Evolutionary conservation across 2,329 filamentous ascomycete genomes (phyloP).

Genomic region (Drechslerella coelobrocha): DNA sequence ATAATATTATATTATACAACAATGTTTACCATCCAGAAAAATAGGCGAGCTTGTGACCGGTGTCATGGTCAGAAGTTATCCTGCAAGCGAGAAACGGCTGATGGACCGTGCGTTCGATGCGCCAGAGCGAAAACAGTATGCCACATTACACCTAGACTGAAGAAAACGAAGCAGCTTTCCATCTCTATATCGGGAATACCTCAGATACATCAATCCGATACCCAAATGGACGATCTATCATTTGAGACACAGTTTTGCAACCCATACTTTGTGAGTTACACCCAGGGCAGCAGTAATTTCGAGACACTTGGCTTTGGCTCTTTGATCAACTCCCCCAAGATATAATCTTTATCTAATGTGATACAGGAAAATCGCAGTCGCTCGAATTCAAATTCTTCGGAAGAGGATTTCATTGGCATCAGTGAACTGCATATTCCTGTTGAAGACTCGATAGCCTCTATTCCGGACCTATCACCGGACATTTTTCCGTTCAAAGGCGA

Average conservation of each 20-base stretch:
- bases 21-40: constrained; percentile 14
- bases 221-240: not conserved
- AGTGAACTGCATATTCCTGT: not conserved
- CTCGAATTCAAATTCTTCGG: not conserved
- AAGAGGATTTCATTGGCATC: not conserved
- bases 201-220: not conserved
- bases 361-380: too few species aligned
- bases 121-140: not conserved
- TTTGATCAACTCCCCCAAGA: not conserved
- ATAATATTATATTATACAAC: too few species aligned
- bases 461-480: not conserved
- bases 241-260: not conserved
- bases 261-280: not conserved
- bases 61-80: constrained; percentile 20
- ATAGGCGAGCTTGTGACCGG: constrained; percentile 21
- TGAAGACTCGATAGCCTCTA: not conserved
- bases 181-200: not conserved
- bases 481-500: not conserved
- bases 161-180: not conserved
- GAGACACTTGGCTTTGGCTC: not conserved
- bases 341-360: too few species aligned
- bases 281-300: not conserved
- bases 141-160: constrained; percentile 10
- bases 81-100: constrained; percentile 8
- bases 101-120: constrained; percentile 12